Conservation (phyloP, 306 rosid species). For the Malus domestica region DNA sequence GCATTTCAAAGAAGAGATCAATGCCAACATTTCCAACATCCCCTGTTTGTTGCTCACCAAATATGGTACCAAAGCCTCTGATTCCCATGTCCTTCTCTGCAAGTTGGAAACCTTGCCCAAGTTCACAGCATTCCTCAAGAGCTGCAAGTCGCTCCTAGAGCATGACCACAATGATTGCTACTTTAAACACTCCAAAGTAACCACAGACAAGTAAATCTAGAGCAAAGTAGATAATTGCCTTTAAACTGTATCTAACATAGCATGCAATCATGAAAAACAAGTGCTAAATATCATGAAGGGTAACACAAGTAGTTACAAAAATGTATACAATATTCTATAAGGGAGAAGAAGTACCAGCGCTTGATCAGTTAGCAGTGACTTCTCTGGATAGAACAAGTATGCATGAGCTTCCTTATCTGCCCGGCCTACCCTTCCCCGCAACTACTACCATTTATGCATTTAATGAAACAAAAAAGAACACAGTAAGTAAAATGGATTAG, state of each 20-base stretch:
- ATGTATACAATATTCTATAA: not conserved
- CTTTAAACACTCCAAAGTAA: conserved; percentile 16
- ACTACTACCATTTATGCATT: conserved; percentile 34
- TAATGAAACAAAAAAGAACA: conserved; percentile 9
- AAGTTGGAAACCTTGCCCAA: conserved; percentile 97
- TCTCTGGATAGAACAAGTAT: conserved; percentile 76
- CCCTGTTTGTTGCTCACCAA: conserved; percentile 94
- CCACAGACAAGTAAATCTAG: conserved; percentile 1
- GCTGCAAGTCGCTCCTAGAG: conserved; percentile 85
- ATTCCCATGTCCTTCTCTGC: conserved; percentile 98
- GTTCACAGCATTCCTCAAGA: conserved; percentile 88
- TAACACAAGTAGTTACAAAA: not conserved
- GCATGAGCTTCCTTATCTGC: conserved; percentile 98
- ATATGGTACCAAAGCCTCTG: conserved; percentile 92
- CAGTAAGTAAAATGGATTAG: not conserved
- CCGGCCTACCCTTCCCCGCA: conserved; percentile 97
- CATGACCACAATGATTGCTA: conserved; percentile 26
- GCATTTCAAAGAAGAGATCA: conserved; percentile 98
- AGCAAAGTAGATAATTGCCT: not conserved
- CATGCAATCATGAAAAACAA: not conserved
- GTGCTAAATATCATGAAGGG: not conserved
- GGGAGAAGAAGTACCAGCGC: conserved; percentile 55
- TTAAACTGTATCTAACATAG: not conserved
- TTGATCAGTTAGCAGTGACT: conserved; percentile 64
- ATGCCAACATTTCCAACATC: conserved; percentile 96